Conservation (phyloP, 2,329 filamentous ascomycete species). For the Emmonsia crescens region DNA sequence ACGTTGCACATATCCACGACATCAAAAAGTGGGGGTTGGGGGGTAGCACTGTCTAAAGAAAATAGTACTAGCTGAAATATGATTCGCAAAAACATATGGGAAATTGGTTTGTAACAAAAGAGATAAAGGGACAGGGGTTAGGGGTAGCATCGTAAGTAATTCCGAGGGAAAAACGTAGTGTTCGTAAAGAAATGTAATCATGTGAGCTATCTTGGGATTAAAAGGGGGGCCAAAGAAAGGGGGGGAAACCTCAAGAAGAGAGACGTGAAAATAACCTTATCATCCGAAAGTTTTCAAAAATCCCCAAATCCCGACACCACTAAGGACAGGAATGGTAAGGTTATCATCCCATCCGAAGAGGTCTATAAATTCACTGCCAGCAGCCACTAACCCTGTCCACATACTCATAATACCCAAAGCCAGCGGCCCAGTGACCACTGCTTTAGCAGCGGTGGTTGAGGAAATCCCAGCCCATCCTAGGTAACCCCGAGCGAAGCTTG, state of each 20-base stretch:
- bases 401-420: slow-evolving; percentile 74
- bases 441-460: slow-evolving; percentile 37
- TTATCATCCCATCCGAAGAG: slow-evolving; percentile 96
- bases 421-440: slow-evolving; percentile 55
- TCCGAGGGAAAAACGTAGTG: background rate
- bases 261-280: background rate
- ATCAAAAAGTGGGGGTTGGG: background rate
- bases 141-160: background rate
- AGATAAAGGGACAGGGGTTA: background rate
- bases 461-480: slow-evolving; percentile 43
- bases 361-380: slow-evolving; percentile 81
- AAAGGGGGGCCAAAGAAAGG: background rate
- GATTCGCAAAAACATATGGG: background rate
- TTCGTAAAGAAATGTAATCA: background rate
- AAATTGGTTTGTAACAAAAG: background rate
- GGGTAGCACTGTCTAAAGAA: background rate
- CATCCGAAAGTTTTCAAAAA: slow-evolving; percentile 76
- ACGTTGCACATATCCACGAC: background rate
- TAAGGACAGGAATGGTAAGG: slow-evolving; percentile 86
- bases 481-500: slow-evolving; percentile 44
- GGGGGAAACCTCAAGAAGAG: background rate
- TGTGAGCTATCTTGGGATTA: background rate
- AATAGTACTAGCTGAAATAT: background rate
- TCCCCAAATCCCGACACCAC: slow-evolving; percentile 77
- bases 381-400: slow-evolving; percentile 79